Conservation (phyloP, 257 asterid species). For the Nemophila menziesii region DNA sequence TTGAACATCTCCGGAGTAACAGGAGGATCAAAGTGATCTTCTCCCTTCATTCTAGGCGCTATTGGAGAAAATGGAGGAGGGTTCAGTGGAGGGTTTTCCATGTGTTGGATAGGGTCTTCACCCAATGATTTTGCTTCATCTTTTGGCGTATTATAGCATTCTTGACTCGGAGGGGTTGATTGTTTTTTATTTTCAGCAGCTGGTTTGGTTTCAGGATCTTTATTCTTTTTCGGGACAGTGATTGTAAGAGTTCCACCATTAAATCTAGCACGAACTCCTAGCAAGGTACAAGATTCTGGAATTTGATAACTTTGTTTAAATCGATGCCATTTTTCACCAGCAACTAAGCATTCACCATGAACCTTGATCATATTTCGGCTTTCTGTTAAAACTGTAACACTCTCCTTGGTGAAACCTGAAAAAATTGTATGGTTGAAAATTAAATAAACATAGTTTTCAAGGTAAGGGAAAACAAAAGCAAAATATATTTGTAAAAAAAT, state of each 20-base stretch:
- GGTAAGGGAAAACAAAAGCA: too few species aligned
- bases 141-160: background rate
- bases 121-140: conserved; percentile 1
- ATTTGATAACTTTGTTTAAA: conserved; percentile 53
- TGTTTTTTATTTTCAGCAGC: too few species aligned
- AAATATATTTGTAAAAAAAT: too few species aligned
- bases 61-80: background rate
- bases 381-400: conserved; percentile 54
- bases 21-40: too few species aligned
- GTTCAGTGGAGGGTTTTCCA: conserved; percentile 4
- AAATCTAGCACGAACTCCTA: conserved; percentile 43
- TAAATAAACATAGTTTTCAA: too few species aligned
- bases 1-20: background rate
- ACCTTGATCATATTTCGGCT: conserved; percentile 41
- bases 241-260: conserved; percentile 52
- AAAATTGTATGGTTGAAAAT: background rate
- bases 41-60: background rate
- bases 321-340: conserved; percentile 62
- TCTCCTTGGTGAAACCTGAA: conserved; percentile 55
- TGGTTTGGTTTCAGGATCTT: too few species aligned
- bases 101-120: conserved; percentile 7
- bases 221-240: conserved; percentile 28
- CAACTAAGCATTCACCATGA: conserved; percentile 47
- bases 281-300: conserved; percentile 40
- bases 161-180: too few species aligned